Evolutionary conservation across 768 basidiomycete genomes (phyloP).

Genomic region (Ramaria rubella): DNA sequence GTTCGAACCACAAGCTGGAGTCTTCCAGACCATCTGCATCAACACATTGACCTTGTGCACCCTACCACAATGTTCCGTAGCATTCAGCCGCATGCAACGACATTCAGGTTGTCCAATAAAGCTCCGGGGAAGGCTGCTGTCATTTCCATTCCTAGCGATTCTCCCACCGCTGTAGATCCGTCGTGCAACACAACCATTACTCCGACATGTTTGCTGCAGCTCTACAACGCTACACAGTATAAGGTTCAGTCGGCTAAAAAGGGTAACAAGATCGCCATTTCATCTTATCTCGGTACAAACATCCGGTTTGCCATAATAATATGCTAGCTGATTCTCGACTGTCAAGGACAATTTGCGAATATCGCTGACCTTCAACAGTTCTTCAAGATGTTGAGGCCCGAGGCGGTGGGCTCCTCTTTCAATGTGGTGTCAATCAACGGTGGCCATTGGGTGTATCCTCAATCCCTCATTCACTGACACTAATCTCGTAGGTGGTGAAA

Average conservation of each 20-base stretch:
- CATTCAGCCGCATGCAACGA: background rate
- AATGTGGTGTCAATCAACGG: slow-evolving; percentile 51
- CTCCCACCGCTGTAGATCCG: background rate
- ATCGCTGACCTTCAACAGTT: slow-evolving; percentile 25
- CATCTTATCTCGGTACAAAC: slow-evolving; percentile 28
- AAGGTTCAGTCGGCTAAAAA: slow-evolving; percentile 15
- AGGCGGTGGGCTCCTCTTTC: slow-evolving; percentile 38
- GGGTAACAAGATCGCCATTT: slow-evolving; percentile 28
- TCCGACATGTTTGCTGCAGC: slow-evolving; percentile 25
- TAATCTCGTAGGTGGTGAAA: slow-evolving; percentile 48
- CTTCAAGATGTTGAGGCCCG: slow-evolving; percentile 25
- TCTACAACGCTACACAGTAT: slow-evolving; percentile 30
- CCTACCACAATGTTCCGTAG: slow-evolving; percentile 65
- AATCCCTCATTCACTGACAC: background rate
- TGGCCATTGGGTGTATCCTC: slow-evolving; percentile 17
- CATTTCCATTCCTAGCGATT: background rate
- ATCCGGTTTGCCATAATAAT: background rate
- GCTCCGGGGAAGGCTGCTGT: slow-evolving; percentile 3
- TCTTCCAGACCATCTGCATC: slow-evolving; percentile 51
- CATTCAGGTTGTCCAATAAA: slow-evolving; percentile 1
- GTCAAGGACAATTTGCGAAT: slow-evolving; percentile 3
- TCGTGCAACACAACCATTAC: slow-evolving; percentile 30
- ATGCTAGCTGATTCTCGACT: too few species aligned
- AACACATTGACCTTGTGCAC: slow-evolving; percentile 61
- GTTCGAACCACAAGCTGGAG: slow-evolving; percentile 66